Conservation (phyloP, 2,329 filamentous ascomycete species). For the Fusarium sp. region DNA sequence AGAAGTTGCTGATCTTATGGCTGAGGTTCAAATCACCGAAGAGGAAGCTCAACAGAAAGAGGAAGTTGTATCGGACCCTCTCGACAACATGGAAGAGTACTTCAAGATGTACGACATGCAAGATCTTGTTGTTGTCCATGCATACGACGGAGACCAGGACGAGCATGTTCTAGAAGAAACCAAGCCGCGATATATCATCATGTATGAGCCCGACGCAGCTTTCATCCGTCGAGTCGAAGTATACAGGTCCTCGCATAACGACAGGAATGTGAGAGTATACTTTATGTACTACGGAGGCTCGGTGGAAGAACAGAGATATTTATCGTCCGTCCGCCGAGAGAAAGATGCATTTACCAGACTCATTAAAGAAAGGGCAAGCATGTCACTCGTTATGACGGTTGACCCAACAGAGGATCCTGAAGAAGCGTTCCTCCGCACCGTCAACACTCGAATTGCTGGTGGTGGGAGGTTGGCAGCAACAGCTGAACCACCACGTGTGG, state of each 20-base stretch:
- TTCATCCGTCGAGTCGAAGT: slow-evolving; percentile 96
- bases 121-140: slow-evolving; percentile 87
- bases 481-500: slow-evolving; percentile 86
- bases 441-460: slow-evolving; percentile 96
- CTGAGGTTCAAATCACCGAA: slow-evolving; percentile 84
- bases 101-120: slow-evolving; percentile 93
- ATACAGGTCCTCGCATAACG: slow-evolving; percentile 92
- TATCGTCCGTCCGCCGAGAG: slow-evolving; percentile 89
- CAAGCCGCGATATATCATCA: slow-evolving; percentile 93
- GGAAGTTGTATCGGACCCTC: slow-evolving; percentile 78
- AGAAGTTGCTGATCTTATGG: slow-evolving; percentile 84
- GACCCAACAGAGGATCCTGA: slow-evolving; percentile 83
- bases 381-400: slow-evolving; percentile 87
- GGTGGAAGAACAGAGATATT: slow-evolving; percentile 94
- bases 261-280: slow-evolving; percentile 90
- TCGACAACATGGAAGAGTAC: slow-evolving; percentile 92
- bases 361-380: slow-evolving; percentile 92
- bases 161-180: slow-evolving; percentile 96
- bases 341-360: slow-evolving; percentile 96
- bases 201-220: slow-evolving; percentile 96
- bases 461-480: slow-evolving; percentile 87
- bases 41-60: slow-evolving; percentile 79
- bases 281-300: slow-evolving; percentile 97
- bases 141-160: slow-evolving; percentile 95
- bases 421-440: slow-evolving; percentile 90